These are phyloP conservation scores for Fusarium bulbicola DNA, from an alignment of 2,329 filamentous ascomycete species.

Conservation along the genomic window DNA sequence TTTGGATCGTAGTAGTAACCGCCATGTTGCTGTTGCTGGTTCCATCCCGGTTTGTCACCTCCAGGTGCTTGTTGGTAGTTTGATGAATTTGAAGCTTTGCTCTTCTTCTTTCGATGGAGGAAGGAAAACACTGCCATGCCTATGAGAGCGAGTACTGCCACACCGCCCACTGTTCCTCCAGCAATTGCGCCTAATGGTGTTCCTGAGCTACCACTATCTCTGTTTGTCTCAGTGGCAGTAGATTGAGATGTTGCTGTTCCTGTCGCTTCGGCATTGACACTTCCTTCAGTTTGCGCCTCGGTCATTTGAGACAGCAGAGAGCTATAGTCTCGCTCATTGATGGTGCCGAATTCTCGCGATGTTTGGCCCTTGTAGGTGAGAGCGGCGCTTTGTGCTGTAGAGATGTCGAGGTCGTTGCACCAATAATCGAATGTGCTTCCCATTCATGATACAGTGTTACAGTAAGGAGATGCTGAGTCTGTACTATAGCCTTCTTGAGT, in stretches of 20 bases:
- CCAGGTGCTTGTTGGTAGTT: not conserved
- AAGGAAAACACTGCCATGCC: not conserved
- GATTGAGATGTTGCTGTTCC: not conserved
- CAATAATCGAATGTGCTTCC: conserved; percentile 15
- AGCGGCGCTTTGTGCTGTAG: conserved; percentile 13
- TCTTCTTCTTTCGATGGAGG: conserved; percentile 8
- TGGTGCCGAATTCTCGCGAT: not conserved
- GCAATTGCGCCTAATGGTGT: conserved; percentile 12
- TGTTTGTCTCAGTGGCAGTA: not conserved
- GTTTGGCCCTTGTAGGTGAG: conserved; percentile 12
- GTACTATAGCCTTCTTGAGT: conserved; percentile 5
- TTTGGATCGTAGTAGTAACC: conserved; percentile 3
- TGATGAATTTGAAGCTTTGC: not conserved
- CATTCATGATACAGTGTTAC: conserved; percentile 12
- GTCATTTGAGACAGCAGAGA: conserved; percentile 1
- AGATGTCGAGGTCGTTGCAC: conserved; percentile 20
- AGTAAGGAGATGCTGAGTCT: not conserved
- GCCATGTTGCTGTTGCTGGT: conserved; percentile 6
- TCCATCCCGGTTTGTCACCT: not conserved
- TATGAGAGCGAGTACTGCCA: not conserved
- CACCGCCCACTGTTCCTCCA: conserved; percentile 14
- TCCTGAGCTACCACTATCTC: not conserved
- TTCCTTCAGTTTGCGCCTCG: not conserved
- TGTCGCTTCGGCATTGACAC: not conserved
- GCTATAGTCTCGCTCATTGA: not conserved